Base-by-base conservation (phyloP, 768 basidiomycete genomes). In the Gelatoporia subvermispora region DNA sequence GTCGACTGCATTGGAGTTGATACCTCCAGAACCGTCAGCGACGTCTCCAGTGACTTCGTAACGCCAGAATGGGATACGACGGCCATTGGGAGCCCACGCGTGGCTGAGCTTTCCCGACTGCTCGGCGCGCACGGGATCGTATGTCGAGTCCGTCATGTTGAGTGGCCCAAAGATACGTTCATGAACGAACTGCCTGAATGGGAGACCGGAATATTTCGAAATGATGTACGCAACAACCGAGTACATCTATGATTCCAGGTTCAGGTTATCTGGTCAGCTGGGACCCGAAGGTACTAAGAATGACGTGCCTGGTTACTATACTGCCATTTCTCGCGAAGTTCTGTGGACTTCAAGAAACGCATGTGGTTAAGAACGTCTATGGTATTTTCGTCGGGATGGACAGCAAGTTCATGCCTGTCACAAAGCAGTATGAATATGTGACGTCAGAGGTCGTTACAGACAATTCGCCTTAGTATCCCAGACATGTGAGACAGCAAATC, bases 1-100 rank as follows among this genome's bases (percentile, higher is more conserved):
- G 31, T 77, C 75, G n/a, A 66, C 48, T 0, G 63, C 64, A 20
- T 52, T 72, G 34, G 74, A 71, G 21, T 74, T 71, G 17, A 77
- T 37, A 1, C 73, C 75, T 1, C 71, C 72, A 0, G 73, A 51
- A 4, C 73, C 74, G 4, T 72, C 67, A 11, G 58, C 51, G 16
- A 65, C 23, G 0, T 59, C 56, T 4, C 48, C 55, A 7, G 28
- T 48, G 43, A 64, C 55, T 40, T 69, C 67, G 2, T 44, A 47
- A 15, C 68, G 60, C 51, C 55, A 65, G 23, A 55, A 60, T 1
- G 71, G 68, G 0, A 73, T 58, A 18, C 64, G 50, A n/a, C 70
- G 54, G 0, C 70, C 67, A 13, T 49, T 51, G 18, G 24, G 39
- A 2, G 62, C 57, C 68, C 67, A 72, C 2, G 59, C 57, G 36